Evolutionary conservation across 2,329 filamentous ascomycete species (phyloP), one percentile per base, ranked within the genome.

Genomic region (Trichoderma oligosporum): DNA sequence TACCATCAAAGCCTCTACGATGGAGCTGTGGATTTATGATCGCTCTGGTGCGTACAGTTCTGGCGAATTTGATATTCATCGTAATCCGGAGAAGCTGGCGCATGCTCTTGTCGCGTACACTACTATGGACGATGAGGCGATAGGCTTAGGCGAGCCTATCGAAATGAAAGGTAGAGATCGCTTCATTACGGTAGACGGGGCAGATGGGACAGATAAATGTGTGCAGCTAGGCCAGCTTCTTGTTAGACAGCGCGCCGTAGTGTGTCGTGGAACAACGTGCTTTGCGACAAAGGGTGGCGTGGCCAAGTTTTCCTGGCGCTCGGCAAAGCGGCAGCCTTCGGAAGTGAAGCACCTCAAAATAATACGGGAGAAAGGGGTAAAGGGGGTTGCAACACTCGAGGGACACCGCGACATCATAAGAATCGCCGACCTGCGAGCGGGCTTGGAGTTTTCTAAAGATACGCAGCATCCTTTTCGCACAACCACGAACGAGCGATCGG

Each of bases 11-110:
- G 58, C 33, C 9, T 60, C 60, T 0, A 60, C 29, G 22, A 60
- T 65, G 51, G 64, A 67, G 51, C 49, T 65, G 12, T 64, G 61
- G 62, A 36, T 67, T 4, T 67, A 65, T 4, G 60, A 63, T 47
- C 59, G 64, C 2, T 61, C 62, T 14, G 65, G 65, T 0, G 2
- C 44, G 11, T 61, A 61, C 36, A 61, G 60, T 39, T 61, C 60
- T 4, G 60, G 60, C 5, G 42, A 31, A 22, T 60, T 63, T 31
- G 39, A 63, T 20, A 61, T 62, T 35, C 57, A 64, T 41, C 25
- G 52, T 1, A 56, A 64, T 25, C 60, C 60, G 22, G 57, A 55
- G 6, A 61, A 59, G 38, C 45, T 62, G 52, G 63, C 62, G 24
- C 52, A 56, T 11, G 60, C 61, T 44, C 33, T 63, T 56, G 57